A percentile compares a stretch with the other conserved stretches of the same genome.
phyloP scores from a whole-genome alignment of 2,329 filamentous ascomycete genomes.

The Myriosclerotinia duriaeana region DNA sequence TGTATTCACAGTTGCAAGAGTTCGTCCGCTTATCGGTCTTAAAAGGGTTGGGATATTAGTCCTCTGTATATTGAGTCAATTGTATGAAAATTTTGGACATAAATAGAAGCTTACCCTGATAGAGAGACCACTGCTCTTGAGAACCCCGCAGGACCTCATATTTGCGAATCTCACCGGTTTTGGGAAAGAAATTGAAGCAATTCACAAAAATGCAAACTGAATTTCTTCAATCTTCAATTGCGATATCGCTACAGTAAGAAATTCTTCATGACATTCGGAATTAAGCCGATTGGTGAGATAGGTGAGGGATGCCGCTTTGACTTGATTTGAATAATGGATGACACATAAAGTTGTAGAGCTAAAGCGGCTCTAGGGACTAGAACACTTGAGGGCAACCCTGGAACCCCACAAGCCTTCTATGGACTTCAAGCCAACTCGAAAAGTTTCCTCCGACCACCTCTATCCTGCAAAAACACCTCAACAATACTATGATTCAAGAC shows the following conservation, averaged over 20 bases:
- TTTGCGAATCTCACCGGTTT: conserved; percentile 14
- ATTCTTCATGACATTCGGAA: conserved; percentile 16
- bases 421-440: not conserved
- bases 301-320: conserved; percentile 13
- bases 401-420: not conserved
- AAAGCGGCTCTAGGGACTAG: conserved; percentile 7
- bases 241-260: conserved; percentile 19
- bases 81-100: conserved; percentile 28
- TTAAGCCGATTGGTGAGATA: not conserved
- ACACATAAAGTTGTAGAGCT: not conserved
- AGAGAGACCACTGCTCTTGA: conserved; percentile 39
- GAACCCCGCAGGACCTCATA: conserved; percentile 39
- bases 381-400: not conserved
- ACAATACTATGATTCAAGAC: not conserved
- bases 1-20: conserved; percentile 37
- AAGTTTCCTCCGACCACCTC: not conserved
- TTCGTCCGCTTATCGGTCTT: conserved; percentile 31
- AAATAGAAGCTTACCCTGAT: conserved; percentile 33
- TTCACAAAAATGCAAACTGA: not conserved
- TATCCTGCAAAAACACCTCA: not conserved
- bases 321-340: not conserved
- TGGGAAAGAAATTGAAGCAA: not conserved
- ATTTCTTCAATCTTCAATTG: conserved; percentile 21
- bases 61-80: conserved; percentile 32
- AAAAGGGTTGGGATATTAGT: conserved; percentile 26